Evolutionary conservation across 73 alveolate species (phyloP).

Genomic region (Symbiodinium natans): DNA sequence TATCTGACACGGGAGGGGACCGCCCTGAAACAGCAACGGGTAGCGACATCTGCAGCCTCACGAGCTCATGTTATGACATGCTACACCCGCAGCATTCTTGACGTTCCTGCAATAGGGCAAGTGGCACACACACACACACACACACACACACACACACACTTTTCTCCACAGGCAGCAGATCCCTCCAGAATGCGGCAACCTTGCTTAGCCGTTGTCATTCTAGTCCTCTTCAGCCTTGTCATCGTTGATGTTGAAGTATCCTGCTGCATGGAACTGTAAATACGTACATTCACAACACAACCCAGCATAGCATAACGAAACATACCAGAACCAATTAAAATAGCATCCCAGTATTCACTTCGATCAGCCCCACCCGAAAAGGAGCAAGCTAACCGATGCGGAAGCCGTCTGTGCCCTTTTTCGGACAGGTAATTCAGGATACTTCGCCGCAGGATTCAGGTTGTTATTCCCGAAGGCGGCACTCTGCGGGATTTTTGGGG

Average conservation of each 20-base stretch:
- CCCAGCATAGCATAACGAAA: background rate
- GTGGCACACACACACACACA: background rate
- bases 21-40: background rate
- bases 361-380: no score
- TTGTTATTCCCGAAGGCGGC: no score
- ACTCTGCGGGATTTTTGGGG: no score
- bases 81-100: no score
- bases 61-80: background rate
- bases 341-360: no score
- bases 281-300: no score
- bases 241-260: conserved; percentile 96
- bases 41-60: background rate
- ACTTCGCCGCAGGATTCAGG: no score
- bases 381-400: no score
- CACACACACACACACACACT: background rate
- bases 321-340: background rate
- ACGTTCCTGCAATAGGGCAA: background rate
- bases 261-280: background rate
- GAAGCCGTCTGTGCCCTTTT: no score
- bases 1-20: background rate
- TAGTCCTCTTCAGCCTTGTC: conserved; percentile 95
- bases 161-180: background rate
- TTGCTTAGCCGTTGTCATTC: background rate
- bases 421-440: no score
- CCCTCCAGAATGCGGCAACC: background rate